Base-by-base conservation (phyloP, 257 asterid species). In the Solanum chilense region DNA sequence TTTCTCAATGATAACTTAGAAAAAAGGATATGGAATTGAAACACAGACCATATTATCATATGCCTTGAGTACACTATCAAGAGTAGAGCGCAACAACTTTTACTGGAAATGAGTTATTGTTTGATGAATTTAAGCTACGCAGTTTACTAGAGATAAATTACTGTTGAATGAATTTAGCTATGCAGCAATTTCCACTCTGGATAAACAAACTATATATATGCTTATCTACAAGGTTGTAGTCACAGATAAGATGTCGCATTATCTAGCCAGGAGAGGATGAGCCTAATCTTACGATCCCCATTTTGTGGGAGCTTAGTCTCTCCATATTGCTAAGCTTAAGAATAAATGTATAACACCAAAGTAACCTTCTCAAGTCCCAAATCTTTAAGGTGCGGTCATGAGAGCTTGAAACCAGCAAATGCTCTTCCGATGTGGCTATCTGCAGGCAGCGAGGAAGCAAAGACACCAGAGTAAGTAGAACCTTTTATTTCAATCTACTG, bases 331-430 rank as follows among this genome's bases (percentile, higher is more conserved):
- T 47, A 81, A 81, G 39, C 69, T 29, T 49, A 29, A 80, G 20
- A 47, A 47, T 14, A 3, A 10, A 49, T 18, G 44, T 31, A 47
- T 18, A 81, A 81, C 45, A 20, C 29, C 60, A 49, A 49, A 47
- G 37, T 88, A 91, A 95, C 98, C 96, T 97, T 93, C 99, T 94
- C 93, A 95, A 92, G 92, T 97, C 99, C 99, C 99, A 97, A 89
- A 94, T 92, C 86, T 95, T 92, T 86, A 97, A 75, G 27, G 98
- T 94, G 91, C 90, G 93, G 90, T 97, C 99, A 52, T 94, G 98
- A 88, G 99, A 95, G 93, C 98, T 96, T 45, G 98, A 96, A 90
- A 96, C 93, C 86, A 97, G 95, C 89, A 92, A 93, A 90, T 94
- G 95, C 49, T 93, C 96, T 71, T 91, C 76, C 82, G 95, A 93